Percentiles rank a stretch among this genome's conserved stretches.
Evolutionary conservation across 495 filamentous ascomycete species (phyloP).

Genomic region (Daldinia caldariorum): DNA sequence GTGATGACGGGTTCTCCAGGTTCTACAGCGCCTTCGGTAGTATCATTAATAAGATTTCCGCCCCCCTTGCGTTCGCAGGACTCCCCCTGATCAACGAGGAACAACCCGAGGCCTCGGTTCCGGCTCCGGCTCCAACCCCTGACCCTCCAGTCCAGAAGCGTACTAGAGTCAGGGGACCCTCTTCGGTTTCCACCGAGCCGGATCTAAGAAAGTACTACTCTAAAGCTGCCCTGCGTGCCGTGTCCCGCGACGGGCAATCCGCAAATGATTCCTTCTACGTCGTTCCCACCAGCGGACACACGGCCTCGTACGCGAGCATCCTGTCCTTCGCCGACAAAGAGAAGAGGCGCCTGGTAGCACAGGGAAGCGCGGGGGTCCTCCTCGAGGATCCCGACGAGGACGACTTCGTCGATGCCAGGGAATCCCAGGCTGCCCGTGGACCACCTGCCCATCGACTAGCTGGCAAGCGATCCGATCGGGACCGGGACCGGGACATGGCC

Average conservation of each 20-base stretch:
- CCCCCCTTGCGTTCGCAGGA: slow-evolving; percentile 89
- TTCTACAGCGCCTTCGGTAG: slow-evolving; percentile 91
- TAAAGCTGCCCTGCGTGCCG: slow-evolving; percentile 77
- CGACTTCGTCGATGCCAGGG: slow-evolving; percentile 88
- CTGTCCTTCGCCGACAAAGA: slow-evolving; percentile 76
- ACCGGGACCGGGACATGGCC: slow-evolving; percentile 50
- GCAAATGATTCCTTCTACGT: slow-evolving; percentile 91
- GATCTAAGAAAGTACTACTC: slow-evolving; percentile 83
- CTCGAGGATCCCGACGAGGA: slow-evolving; percentile 70
- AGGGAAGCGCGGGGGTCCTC: slow-evolving; percentile 46
- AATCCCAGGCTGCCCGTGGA: slow-evolving; percentile 62
- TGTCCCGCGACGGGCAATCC: slow-evolving; percentile 57
- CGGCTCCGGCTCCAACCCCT: slow-evolving; percentile 37
- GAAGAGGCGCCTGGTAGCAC: slow-evolving; percentile 59
- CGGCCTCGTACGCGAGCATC: slow-evolving; percentile 88
- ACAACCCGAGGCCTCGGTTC: slow-evolving; percentile 37
- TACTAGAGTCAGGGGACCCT: slow-evolving; percentile 53
- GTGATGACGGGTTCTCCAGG: slow-evolving; percentile 84
- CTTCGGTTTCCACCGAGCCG: slow-evolving; percentile 62
- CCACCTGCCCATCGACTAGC: slow-evolving; percentile 47
- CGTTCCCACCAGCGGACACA: slow-evolving; percentile 88
- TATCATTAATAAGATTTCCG: slow-evolving; percentile 83
- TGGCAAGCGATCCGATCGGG: slow-evolving; percentile 31
- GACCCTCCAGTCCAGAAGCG: slow-evolving; percentile 54
- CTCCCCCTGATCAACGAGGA: slow-evolving; percentile 76